A percentile compares a stretch with the other conserved stretches of the same genome.
These are phyloP conservation scores for Cyclostephanos tholiformis DNA, from an alignment of 108 stramenopile genomes.

Conservation along the genomic window DNA sequence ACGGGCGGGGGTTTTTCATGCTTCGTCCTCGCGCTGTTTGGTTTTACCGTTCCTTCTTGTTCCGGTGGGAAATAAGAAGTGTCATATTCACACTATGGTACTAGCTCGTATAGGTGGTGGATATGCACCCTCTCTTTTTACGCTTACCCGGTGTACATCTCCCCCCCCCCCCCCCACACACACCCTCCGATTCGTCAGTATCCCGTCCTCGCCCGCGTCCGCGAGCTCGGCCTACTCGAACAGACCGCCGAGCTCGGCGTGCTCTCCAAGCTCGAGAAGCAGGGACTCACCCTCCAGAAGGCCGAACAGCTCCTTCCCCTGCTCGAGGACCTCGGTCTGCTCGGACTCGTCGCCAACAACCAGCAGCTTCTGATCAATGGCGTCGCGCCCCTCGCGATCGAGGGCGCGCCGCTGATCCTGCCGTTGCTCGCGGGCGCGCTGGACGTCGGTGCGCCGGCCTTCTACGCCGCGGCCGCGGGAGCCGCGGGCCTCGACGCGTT, in stretches of 20 bases:
- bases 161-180: constrained; percentile 9
- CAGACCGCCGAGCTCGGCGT: constrained; percentile 80
- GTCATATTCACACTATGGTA: too few relatives aligned
- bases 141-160: too few relatives aligned
- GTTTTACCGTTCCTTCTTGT: too few relatives aligned
- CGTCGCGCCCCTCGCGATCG: constrained; percentile 74
- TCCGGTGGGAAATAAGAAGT: too few relatives aligned
- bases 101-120: too few relatives aligned
- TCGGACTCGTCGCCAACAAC: constrained; percentile 81
- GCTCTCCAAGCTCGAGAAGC: constrained; percentile 79
- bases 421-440: constrained; percentile 80
- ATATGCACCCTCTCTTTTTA: too few relatives aligned
- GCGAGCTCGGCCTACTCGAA: constrained; percentile 81
- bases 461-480: constrained; percentile 64
- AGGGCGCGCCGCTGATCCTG: constrained; percentile 79
- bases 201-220: constrained; percentile 79
- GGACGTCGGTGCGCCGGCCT: constrained; percentile 74
- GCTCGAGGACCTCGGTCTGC: constrained; percentile 67
- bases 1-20: too few relatives aligned
- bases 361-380: constrained; percentile 86
- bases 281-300: constrained; percentile 78
- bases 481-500: constrained; percentile 57
- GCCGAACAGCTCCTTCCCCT: constrained; percentile 75
- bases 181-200: constrained; percentile 50
- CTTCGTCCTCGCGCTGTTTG: too few relatives aligned